Percentiles rank a stretch among this genome's conserved stretches.
phyloP scores from a whole-genome alignment of 2,329 filamentous ascomycete species.

The Colletotrichum noveboracense region DNA sequence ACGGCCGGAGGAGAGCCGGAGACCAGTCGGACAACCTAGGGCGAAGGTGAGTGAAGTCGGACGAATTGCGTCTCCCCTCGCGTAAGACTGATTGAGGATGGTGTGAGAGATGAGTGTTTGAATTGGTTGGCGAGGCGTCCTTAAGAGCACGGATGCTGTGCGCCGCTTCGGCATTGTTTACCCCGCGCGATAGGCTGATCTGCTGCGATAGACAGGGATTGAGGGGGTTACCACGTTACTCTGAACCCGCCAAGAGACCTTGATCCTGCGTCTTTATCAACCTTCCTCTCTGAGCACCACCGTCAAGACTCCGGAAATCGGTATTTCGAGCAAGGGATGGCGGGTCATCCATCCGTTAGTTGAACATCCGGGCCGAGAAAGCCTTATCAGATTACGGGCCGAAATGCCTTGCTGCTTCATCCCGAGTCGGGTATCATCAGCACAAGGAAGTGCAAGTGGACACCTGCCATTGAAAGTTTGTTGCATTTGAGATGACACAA shows the following conservation, averaged over 20 bases:
- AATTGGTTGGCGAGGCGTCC: neutral
- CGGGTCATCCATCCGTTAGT: neutral
- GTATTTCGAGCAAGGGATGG: neutral
- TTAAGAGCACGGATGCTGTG: neutral
- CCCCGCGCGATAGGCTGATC: conserved; percentile 17
- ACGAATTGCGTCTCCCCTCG: neutral
- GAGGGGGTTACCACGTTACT: neutral
- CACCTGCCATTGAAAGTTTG: neutral
- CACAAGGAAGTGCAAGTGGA: neutral
- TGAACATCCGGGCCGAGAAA: neutral
- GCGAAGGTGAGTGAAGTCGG: neutral
- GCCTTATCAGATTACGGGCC: neutral
- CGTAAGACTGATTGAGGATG: neutral
- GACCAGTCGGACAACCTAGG: neutral
- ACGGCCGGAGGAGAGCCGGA: neutral
- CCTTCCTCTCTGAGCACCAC: conserved; percentile 21
- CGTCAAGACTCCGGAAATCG: neutral
- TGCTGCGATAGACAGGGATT: conserved; percentile 12
- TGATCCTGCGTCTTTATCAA: conserved; percentile 14
- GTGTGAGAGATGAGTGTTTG: neutral
- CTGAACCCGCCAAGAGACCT: neutral
- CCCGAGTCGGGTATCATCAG: neutral
- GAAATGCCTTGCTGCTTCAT: neutral
- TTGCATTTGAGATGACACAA: neutral
- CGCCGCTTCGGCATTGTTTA: conserved; percentile 3